Base-by-base conservation (phyloP, 2,329 filamentous ascomycete species). In the Stachybotrys chartarum region DNA sequence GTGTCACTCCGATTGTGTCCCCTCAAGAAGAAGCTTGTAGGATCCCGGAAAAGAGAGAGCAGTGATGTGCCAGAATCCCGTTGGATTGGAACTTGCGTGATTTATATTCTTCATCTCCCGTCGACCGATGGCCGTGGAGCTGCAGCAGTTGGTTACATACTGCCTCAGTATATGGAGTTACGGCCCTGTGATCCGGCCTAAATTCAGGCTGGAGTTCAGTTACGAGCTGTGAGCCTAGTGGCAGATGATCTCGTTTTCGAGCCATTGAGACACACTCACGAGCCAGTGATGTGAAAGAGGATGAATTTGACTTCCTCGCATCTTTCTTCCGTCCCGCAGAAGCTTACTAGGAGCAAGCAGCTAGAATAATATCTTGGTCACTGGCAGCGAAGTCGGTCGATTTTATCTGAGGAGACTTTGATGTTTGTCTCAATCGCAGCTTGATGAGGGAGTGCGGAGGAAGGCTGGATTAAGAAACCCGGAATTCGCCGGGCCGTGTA, bases 181-280 rank as follows among this genome's bases (percentile, higher is more conserved):
- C 63, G 63, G 63, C 57, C 63, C 61, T 65, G 24, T 35, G 50
- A 61, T 57, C 63, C 63, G 63, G 52, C 24, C 50, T 53, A 35
- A 11, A 52, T 52, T 52, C 44, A 52, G 50, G 32, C 50, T 32
- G 48, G 18, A 16, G 10, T 45, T 45, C 35, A 42, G 35, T 42
- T 10, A 42, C 24, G 2, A 24, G 4, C 24, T 24, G 24, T 24
- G 24, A 24, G 24, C 24, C 24, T 24, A 24, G 24, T 24, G 24
- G 24, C 24, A 24, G 24, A 24, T 24, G 24, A 24, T 24, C 2
- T 24, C 24, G 24, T 24, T 24, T 24, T 24, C 35, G 35, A 42
- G 35, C 35, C 35, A 42, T 42, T 24, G 24, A 24, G 24, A 24
- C 24, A 24, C 24, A 24, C 24, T 24, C 24, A 24, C 24, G 24